Conservation (phyloP, 2,329 filamentous ascomycete species). For the Neobulgaria alba region DNA sequence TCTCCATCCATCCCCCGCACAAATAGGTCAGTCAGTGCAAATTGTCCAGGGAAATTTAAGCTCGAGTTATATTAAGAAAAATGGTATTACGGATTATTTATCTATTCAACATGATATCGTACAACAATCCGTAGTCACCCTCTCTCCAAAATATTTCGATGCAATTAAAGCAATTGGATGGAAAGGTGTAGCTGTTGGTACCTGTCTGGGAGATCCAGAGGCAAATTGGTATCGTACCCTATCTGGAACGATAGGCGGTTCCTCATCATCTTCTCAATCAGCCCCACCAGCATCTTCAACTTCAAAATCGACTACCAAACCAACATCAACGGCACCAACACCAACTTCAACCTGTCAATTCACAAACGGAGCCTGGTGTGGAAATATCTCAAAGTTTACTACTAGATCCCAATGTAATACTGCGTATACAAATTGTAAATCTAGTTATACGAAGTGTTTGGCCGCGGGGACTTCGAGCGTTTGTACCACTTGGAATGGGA, state of each 20-base stretch:
- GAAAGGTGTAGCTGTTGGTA: slow-evolving; percentile 35
- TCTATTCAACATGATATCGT: slow-evolving; percentile 35
- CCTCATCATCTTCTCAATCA: not conserved
- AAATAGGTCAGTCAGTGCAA: slow-evolving; percentile 38
- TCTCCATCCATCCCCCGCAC: slow-evolving; percentile 32
- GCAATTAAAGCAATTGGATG: slow-evolving; percentile 29
- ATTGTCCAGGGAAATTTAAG: slow-evolving; percentile 27
- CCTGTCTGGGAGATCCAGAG: slow-evolving; percentile 36
- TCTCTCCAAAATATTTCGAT: slow-evolving; percentile 26
- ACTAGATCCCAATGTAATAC: not conserved
- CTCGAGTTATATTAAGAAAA: not conserved
- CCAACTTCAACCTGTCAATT: not conserved
- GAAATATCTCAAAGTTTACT: not conserved
- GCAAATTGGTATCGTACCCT: slow-evolving; percentile 34
- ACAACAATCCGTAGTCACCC: slow-evolving; percentile 24
- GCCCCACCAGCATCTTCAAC: not conserved
- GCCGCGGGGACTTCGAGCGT: not conserved
- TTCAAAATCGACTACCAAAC: not conserved
- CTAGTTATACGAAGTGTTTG: not conserved
- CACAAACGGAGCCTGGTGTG: not conserved
- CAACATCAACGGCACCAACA: not conserved
- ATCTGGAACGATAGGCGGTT: not conserved
- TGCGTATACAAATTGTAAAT: not conserved
- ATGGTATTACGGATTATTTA: slow-evolving; percentile 28
- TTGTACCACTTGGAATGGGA: not conserved